Evolutionary conservation across 2,329 filamentous ascomycete genomes (phyloP).

Genomic region (Fusarium nisikadoi): DNA sequence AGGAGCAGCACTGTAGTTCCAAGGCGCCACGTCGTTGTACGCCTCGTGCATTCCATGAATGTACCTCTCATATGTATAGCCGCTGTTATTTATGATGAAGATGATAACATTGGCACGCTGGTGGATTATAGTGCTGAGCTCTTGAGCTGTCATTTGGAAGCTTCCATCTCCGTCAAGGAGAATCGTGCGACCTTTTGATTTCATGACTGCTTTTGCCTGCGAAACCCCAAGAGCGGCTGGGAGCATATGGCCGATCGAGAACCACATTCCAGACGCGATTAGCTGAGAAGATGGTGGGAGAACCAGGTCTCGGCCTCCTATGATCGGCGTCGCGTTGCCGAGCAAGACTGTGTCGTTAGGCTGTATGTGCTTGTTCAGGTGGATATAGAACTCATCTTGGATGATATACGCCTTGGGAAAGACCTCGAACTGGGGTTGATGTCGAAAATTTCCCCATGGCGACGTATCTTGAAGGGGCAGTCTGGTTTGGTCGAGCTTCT

Average conservation of each 20-base stretch:
- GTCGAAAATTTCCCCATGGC: not conserved
- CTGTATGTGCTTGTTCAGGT: not conserved
- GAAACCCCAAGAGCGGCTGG: conserved; percentile 4
- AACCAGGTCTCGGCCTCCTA: conserved; percentile 6
- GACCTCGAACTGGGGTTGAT: not conserved
- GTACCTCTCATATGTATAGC: not conserved
- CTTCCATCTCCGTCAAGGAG: conserved; percentile 11
- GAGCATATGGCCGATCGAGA: conserved; percentile 16
- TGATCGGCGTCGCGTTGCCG: conserved; percentile 16
- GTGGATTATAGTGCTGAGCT: conserved; percentile 16
- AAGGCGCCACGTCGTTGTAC: conserved; percentile 15
- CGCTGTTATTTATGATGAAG: conserved; percentile 4
- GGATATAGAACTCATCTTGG: conserved; percentile 8
- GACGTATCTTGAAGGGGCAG: not conserved
- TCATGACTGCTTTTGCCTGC: not conserved
- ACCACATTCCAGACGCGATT: conserved; percentile 22
- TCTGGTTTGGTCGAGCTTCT: fast-evolving
- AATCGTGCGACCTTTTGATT: not conserved
- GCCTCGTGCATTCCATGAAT: conserved; percentile 10
- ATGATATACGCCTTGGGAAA: not conserved
- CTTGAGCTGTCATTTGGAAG: conserved; percentile 17
- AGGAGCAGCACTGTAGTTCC: conserved; percentile 6
- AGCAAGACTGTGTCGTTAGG: not conserved
- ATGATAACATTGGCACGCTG: not conserved
- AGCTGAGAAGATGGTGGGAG: not conserved